These are phyloP conservation scores for Termitomyces sp. DNA, from an alignment of 768 basidiomycete species.

Conservation along the genomic window DNA sequence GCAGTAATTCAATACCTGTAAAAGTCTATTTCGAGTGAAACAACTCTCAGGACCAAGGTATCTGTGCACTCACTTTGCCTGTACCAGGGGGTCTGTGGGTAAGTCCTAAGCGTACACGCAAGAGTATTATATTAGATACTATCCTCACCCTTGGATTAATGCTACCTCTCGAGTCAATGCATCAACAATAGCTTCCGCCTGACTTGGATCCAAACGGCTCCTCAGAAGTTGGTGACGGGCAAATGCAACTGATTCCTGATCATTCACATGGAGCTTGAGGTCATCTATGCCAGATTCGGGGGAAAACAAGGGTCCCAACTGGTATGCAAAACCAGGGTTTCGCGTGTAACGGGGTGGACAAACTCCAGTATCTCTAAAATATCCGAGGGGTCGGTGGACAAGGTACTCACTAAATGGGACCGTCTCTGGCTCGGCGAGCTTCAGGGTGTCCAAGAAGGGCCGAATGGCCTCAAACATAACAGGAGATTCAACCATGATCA, in stretches of 20 bases:
- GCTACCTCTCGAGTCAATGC: conserved; percentile 53
- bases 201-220: conserved; percentile 64
- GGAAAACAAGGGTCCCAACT: conserved; percentile 50
- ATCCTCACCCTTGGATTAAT: conserved; percentile 63
- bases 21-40: conserved; percentile 37
- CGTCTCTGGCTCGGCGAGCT: conserved; percentile 42
- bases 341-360: conserved; percentile 49
- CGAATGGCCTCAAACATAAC: conserved; percentile 65
- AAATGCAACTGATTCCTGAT: conserved; percentile 35
- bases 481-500: conserved; percentile 50
- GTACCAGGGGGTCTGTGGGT: conserved; percentile 64
- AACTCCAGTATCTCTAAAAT: conserved; percentile 28
- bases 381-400: conserved; percentile 33
- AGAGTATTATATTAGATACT: background rate
- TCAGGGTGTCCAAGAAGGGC: conserved; percentile 61
- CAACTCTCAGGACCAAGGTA: background rate
- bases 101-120: background rate
- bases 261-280: conserved; percentile 33
- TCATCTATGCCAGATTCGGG: conserved; percentile 29
- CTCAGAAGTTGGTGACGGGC: conserved; percentile 41
- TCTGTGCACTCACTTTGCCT: conserved; percentile 46
- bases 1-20: conserved; percentile 64
- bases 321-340: conserved; percentile 49
- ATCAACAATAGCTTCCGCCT: conserved; percentile 63
- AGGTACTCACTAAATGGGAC: conserved; percentile 55